Evolutionary conservation across 2,329 filamentous ascomycete genomes (phyloP), one percentile per base, ranked within the genome.

Genomic region (Chrysoporthe puriensis): DNA sequence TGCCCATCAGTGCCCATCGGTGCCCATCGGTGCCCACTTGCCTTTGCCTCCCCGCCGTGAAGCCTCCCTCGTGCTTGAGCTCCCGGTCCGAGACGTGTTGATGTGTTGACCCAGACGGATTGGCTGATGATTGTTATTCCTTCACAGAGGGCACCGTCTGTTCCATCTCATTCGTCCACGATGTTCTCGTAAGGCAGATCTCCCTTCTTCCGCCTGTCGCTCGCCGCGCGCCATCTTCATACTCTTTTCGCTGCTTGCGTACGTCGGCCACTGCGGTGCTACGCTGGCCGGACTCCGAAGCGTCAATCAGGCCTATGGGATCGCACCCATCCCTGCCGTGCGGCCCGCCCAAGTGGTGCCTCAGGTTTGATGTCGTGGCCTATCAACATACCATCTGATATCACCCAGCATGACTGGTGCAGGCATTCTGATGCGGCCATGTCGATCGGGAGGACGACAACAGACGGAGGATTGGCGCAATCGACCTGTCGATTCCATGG

Each of bases 81-180:
- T 48, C 21, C 60, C 60, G 21, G 46, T 52, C 69, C 70, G 70
- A 67, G 72, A 62, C 68, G 63, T 70, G 63, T 63, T 68, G 66
- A 64, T 76, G 76, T 74, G 75, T 79, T 76, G 74, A 74, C 76
- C 75, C 72, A 72, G 71, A 71, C 71, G 76, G 77, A 75, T 76
- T 79, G 76, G 79, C 79, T 83, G 79, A 82, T 79, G 73, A 59
- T 73, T 66, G 69, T 75, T 73, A 57, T 63, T 68, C 57, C 61
- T 67, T 65, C 72, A 70, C 73, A 94, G 91, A 94, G 85, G 91
- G 92, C 71, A 94, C 92, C 62, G 89, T 94, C 71, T 94, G 91
- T 78, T 90, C 91, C 73, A 93, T 94, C 77, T 92, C 90, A 73
- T 94, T 94, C 79, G 92, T 94, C 79, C 92, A 92, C 81, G 90